phyloP scores from a whole-genome alignment of 75 land plant species.

The Cryptomeria japonica region DNA sequence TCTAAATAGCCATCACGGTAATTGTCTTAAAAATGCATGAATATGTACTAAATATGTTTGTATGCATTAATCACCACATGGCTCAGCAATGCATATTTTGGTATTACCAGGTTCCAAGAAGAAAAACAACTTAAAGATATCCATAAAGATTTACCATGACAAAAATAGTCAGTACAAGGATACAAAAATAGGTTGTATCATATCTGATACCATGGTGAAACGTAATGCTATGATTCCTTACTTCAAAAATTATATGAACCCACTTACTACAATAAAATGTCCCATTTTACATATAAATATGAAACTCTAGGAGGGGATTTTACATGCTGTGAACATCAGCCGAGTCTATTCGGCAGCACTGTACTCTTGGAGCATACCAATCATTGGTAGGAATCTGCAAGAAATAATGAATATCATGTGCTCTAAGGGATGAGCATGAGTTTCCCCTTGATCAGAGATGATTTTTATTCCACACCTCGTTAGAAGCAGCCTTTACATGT shows the following conservation, averaged over 20 bases:
- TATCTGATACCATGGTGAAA: neutral
- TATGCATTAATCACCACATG: neutral
- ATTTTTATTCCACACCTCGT: constrained; percentile 16
- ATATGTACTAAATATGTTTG: neutral
- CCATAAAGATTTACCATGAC: neutral
- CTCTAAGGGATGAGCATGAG: neutral
- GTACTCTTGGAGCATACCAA: neutral
- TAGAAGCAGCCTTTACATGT: constrained; percentile 18
- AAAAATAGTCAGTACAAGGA: neutral
- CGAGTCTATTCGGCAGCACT: neutral
- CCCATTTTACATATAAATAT: neutral
- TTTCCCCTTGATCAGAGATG: neutral
- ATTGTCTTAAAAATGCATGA: neutral
- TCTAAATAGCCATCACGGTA: neutral
- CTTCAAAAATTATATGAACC: neutral
- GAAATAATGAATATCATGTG: neutral
- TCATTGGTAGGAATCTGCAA: neutral
- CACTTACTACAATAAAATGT: neutral
- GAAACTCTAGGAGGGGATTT: neutral
- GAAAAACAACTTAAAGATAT: neutral
- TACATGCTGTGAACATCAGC: neutral
- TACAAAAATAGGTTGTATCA: neutral
- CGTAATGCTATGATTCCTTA: neutral
- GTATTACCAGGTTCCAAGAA: neutral
- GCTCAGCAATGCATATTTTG: neutral